Percentiles rank a stretch among this genome's conserved stretches.
Evolutionary conservation across 768 basidiomycete genomes (phyloP).

Genomic region (Leccinum broughii): DNA sequence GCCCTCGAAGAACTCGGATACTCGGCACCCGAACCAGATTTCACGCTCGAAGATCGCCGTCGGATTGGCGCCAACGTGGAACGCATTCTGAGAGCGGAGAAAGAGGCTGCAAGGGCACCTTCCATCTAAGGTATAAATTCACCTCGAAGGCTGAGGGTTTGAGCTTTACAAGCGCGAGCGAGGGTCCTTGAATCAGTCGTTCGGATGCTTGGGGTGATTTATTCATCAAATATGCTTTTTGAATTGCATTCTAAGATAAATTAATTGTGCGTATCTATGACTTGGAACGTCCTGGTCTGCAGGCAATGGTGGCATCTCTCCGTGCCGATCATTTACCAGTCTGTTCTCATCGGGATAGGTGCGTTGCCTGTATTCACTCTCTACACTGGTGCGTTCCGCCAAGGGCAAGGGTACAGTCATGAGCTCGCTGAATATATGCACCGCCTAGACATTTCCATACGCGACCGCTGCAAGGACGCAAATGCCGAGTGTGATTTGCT

Average conservation of each 20-base stretch:
- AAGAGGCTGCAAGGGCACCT: constrained; percentile 69
- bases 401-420: too few species aligned
- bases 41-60: constrained; percentile 61
- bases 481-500: too few species aligned
- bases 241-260: background rate
- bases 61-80: constrained; percentile 64
- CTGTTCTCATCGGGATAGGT: too few species aligned
- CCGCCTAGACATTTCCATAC: too few species aligned
- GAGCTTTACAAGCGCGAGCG: background rate
- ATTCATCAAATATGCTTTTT: background rate
- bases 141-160: background rate
- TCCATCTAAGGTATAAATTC: constrained; percentile 11
- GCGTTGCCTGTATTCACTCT: too few species aligned
- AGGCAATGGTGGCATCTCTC: too few species aligned
- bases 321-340: too few species aligned
- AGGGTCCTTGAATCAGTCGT: background rate
- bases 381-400: too few species aligned
- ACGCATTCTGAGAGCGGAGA: constrained; percentile 55
- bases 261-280: background rate
- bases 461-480: too few species aligned
- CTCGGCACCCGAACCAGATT: constrained; percentile 49
- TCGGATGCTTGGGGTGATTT: background rate
- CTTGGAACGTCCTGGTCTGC: background rate
- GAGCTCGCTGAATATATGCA: too few species aligned
- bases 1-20: constrained; percentile 61